Evolutionary conservation across 495 filamentous ascomycete genomes (phyloP).

Genomic region (Aspergillus bertholletiae): DNA sequence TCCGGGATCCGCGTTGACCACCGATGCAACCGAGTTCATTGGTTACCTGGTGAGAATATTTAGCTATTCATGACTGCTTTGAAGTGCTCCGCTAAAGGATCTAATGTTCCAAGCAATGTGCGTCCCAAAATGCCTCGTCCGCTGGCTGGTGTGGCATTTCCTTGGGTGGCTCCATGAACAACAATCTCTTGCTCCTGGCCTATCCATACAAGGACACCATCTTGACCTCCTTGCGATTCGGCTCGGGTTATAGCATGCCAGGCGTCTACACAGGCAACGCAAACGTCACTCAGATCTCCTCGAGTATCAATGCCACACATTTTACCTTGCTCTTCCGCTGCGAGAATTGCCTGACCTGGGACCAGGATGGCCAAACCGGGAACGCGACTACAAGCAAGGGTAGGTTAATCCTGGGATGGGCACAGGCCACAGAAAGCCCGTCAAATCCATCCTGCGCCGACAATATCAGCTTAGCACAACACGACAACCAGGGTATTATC

Average conservation of each 20-base stretch:
- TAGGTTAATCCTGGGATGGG: constrained; percentile 8
- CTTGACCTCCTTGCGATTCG: constrained; percentile 15
- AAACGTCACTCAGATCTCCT: constrained; percentile 13
- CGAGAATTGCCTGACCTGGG: constrained; percentile 15
- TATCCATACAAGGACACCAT: constrained; percentile 10
- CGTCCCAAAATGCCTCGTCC: constrained; percentile 1
- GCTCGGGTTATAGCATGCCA: constrained; percentile 12
- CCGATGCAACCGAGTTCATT: constrained; percentile 15
- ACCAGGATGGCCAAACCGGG: constrained; percentile 10
- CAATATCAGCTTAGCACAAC: constrained; percentile 8
- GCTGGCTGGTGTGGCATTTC: constrained; percentile 17
- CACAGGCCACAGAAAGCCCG: constrained; percentile 6
- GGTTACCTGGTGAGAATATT: constrained; percentile 13
- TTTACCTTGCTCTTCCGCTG: constrained; percentile 16
- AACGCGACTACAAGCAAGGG: constrained; percentile 6
- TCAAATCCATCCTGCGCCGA: constrained; percentile 6
- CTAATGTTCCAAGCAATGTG: constrained; percentile 4
- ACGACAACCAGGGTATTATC: constrained; percentile 14
- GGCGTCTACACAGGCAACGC: constrained; percentile 12
- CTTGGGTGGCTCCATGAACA: constrained; percentile 10
- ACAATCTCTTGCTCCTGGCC: constrained; percentile 10
- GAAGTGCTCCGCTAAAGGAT: neutral
- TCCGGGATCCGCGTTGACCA: constrained; percentile 6
- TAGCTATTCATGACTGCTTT: neutral
- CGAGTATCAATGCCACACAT: constrained; percentile 1